Evolutionary conservation across 768 basidiomycete genomes (phyloP), one percentile per base, ranked within the genome.

Genomic region (Mycena vulgaris): DNA sequence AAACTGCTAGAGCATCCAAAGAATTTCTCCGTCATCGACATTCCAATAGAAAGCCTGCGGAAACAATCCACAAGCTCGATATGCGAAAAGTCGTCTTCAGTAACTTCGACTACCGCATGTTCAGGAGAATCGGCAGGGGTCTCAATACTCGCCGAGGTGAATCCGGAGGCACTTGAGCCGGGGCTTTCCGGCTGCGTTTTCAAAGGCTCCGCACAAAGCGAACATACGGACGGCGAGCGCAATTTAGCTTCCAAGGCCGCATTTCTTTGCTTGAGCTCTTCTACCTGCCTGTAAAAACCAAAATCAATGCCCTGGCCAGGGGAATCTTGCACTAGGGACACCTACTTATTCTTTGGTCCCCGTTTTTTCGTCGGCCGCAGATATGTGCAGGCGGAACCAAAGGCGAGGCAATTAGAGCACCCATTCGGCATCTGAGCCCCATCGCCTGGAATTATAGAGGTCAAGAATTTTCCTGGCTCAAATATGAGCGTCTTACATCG

Each of bases 211-310:
- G 71, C 30, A 60, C 71, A 73, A 21, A 73, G 64, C 14, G 67
- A 66, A 33, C 71, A 73, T 1, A 73, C 27, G 2, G 68, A 69
- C 45, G 57, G 8, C 0, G 33, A 42, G n/a, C 68, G 71, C 37
- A 73, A 39, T 76, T 86, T 86, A 47, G 80, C 79, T 74, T 88
- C 84, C 35, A 81, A 78, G 7, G 75, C 79, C 2, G 82, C 80
- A 33, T 90, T 75, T 72, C 87, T 83, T 55, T 80, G 80, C 82
- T 88, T 87, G 33, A 92, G 85, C 40, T 87, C 85, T 48, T 84
- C 84, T 28, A 92, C 81, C 37, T 57, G 31, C 42, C 72, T 83
- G 13, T 4, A 21, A 45, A 37, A n/a, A n/a, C n/a, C n/a, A n/a
- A 23, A 27, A 48, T 30, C 21, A 45, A 45, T n/a, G n/a, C n/a